phyloP scores from a whole-genome alignment of 208 protist genomes.

The Zelonia costaricensis region DNA sequence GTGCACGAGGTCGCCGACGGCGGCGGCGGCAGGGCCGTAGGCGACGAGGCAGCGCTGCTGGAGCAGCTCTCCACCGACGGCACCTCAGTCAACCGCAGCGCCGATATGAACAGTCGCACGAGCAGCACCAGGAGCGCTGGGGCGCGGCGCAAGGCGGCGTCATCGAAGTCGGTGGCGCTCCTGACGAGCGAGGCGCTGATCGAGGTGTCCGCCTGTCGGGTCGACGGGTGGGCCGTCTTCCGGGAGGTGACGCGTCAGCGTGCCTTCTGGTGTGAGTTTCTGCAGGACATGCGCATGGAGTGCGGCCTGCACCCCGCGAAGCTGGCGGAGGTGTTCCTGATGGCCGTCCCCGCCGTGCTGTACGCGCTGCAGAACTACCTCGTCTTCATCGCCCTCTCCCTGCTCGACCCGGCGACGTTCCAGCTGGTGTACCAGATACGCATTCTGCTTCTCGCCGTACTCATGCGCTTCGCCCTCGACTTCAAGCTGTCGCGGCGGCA shows the following conservation, averaged over 20 bases:
- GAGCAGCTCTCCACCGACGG: no score
- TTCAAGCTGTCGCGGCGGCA: not conserved
- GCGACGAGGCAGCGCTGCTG: no score
- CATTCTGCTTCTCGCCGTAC: constrained; percentile 38
- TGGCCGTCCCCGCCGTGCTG: constrained; percentile 36
- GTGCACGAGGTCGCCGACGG: not conserved
- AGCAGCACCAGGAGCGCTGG: no score
- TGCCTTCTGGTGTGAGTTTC: not conserved
- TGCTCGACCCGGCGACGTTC: constrained; percentile 46
- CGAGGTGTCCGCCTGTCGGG: no score
- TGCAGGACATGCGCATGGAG: not conserved
- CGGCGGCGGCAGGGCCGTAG: not conserved
- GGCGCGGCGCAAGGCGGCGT: no score
- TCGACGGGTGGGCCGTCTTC: no score
- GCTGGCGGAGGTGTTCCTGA: constrained; percentile 16
- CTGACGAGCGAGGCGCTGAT: no score
- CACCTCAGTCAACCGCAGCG: no score
- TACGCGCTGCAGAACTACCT: constrained; percentile 47
- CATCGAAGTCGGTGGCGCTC: no score
- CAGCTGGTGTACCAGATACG: constrained; percentile 48
- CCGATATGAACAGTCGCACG: no score
- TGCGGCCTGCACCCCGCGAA: not conserved
- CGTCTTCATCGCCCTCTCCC: not conserved
- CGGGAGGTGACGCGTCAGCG: no score
- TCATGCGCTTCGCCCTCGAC: constrained; percentile 19